Evolutionary conservation across 139 green algal species (phyloP), one percentile per base, ranked within the genome.

Genomic region (Micractinium sp.): DNA sequence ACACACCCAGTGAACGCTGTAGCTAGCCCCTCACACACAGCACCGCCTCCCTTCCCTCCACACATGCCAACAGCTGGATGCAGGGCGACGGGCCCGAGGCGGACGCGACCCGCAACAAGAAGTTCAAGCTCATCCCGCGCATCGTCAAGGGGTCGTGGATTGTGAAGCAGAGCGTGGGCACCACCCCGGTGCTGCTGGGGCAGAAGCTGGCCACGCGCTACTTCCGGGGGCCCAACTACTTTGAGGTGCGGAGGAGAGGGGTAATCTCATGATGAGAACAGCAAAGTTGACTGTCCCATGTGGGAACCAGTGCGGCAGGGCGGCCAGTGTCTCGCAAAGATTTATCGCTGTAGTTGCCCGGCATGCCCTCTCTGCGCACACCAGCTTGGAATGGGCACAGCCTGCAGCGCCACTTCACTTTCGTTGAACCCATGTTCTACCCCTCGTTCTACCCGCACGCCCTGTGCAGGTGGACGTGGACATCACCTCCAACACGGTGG

Each of bases 111-210:
- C 84, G 94, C 74, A 91, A 94, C 88, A 88, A 75, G 56, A 91
- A 79, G 86, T 93, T 96, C 85, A 96, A 96, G 91, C 90, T 96
- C 29, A 96, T 96, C 71, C 94, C 94, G 25, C 90, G 92, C 66
- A 92, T 96, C 41, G 71, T 91, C 9, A 88, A 94, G 85, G 93
- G 94, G 61, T 91, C 77, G 67, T 96, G 94, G 94, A 91, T 96
- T n/a, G 92, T 96, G 79, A 94, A 94, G 88, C 94, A 96, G 88
- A 90, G 79, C 81, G 94, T 96, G 33, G 94, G 94, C 63, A 94
- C 89, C 67, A 96, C 94, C 4, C 94, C 94, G 29, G 93, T 96
- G 47, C 91, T 96, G 31, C 91, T 96, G 27, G 94, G 94, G 67
- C 92, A 92, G 82, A 96, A 96, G 90, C 90, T 96, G n/a, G 84